phyloP scores from a whole-genome alignment of 2,329 filamentous ascomycete genomes.

The Pseudocercospora vitis region DNA sequence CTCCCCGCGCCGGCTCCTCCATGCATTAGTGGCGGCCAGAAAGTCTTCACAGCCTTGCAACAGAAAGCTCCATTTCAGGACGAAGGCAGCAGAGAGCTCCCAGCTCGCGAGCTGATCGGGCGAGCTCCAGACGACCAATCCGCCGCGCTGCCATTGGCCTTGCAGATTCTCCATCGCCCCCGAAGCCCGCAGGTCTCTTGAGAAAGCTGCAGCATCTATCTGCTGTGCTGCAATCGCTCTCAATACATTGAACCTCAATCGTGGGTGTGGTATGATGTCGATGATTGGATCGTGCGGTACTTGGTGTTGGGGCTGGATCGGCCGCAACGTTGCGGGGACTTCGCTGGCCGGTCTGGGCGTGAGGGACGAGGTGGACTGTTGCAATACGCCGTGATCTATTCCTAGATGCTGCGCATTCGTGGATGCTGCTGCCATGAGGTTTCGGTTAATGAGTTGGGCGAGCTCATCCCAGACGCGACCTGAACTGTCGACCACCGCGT shows the following conservation, averaged over 20 bases:
- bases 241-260: slow-evolving; percentile 34
- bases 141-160: slow-evolving; percentile 30
- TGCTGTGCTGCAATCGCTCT: slow-evolving; percentile 28
- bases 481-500: slow-evolving; percentile 17
- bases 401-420: slow-evolving; percentile 31
- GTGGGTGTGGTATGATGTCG: slow-evolving; percentile 33
- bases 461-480: slow-evolving; percentile 33
- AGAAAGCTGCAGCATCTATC: slow-evolving; percentile 29
- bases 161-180: slow-evolving; percentile 30
- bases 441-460: slow-evolving; percentile 35
- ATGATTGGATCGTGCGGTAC: slow-evolving; percentile 34
- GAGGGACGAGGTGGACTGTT: slow-evolving; percentile 18
- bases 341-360: slow-evolving; percentile 21
- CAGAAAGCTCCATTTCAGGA: slow-evolving; percentile 43
- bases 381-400: slow-evolving; percentile 25
- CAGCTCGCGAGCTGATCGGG: slow-evolving; percentile 44
- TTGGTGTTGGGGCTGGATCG: slow-evolving; percentile 32
- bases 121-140: slow-evolving; percentile 43
- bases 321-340: slow-evolving; percentile 27
- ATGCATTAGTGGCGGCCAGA: slow-evolving; percentile 43
- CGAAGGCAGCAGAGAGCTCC: slow-evolving; percentile 47
- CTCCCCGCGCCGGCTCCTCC: slow-evolving; percentile 41
- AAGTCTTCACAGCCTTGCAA: slow-evolving; percentile 44
- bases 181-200: slow-evolving; percentile 28
- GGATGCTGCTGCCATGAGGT: slow-evolving; percentile 30